Percentiles rank a stretch among this genome's conserved stretches.
phyloP scores from a whole-genome alignment of 805 yeast species.

The Candida taoyuanica region DNA sequence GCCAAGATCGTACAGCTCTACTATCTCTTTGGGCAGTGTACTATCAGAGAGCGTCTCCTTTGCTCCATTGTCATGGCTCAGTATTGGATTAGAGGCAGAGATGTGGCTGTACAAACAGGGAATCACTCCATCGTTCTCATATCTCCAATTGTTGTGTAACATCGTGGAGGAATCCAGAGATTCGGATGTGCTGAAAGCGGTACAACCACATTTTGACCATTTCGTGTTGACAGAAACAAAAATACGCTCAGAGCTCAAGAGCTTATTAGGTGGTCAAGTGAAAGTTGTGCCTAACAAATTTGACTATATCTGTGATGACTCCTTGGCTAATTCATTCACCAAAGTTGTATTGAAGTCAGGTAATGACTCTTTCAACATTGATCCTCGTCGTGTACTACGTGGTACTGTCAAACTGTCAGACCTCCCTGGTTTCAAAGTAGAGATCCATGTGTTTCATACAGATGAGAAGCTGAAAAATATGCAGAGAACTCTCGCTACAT shows the following conservation, averaged over 20 bases:
- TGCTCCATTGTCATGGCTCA: conserved; percentile 55
- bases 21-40: conserved; percentile 50
- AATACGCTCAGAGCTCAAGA: conserved; percentile 35
- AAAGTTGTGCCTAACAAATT: conserved; percentile 33
- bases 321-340: conserved; percentile 44
- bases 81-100: conserved; percentile 43
- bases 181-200: conserved; percentile 31
- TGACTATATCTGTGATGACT: conserved; percentile 51
- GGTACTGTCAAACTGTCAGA: conserved; percentile 1
- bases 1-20: conserved; percentile 50
- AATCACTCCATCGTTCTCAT: conserved; percentile 49
- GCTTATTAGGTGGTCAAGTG: conserved; percentile 24
- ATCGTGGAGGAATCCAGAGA: conserved; percentile 40
- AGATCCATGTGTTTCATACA: conserved; percentile 42
- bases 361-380: conserved; percentile 31
- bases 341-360: conserved; percentile 38
- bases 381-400: conserved; percentile 29
- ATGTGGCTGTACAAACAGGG: conserved; percentile 46
- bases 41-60: conserved; percentile 53
- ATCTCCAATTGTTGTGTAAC: conserved; percentile 42
- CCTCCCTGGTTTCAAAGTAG: conserved; percentile 29
- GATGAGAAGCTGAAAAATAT: conserved; percentile 47
- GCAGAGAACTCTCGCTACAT: conserved; percentile 33
- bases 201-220: conserved; percentile 31
- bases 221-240: conserved; percentile 40